phyloP scores from a whole-genome alignment of 108 stramenopile species.

The Parietichytrium sp. region DNA sequence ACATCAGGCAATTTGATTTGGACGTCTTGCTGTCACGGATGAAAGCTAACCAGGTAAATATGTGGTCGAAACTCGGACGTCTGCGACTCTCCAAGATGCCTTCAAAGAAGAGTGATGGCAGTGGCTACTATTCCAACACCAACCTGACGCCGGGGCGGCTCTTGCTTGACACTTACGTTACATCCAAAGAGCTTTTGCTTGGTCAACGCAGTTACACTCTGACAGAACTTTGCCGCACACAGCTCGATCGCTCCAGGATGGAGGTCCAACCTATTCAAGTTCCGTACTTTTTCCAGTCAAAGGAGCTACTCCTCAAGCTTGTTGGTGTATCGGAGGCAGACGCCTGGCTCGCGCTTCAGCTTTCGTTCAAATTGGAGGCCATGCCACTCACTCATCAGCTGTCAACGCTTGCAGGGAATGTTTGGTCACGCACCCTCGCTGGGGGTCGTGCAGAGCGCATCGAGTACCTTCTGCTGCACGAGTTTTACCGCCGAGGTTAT shows the following conservation, averaged over 20 bases:
- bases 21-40: conserved; percentile 88
- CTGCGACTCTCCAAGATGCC: conserved; percentile 76
- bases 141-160: conserved; percentile 83
- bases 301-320: conserved; percentile 72
- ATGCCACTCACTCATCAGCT: conserved; percentile 94
- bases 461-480: conserved; percentile 95
- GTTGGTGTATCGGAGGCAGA: conserved; percentile 83
- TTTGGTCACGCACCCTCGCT: conserved; percentile 89
- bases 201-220: conserved; percentile 90
- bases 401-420: conserved; percentile 90
- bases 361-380: conserved; percentile 89
- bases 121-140: conserved; percentile 41
- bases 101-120: conserved; percentile 74
- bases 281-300: conserved; percentile 72
- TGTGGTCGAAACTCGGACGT: conserved; percentile 91
- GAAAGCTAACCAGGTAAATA: conserved; percentile 74
- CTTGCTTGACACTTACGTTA: conserved; percentile 90
- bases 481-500: conserved; percentile 93
- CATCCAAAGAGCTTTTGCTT: conserved; percentile 85
- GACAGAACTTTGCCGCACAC: conserved; percentile 72
- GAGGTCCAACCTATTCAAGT: conserved; percentile 90
- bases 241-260: conserved; percentile 71
- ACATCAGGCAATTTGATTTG: conserved; percentile 92
- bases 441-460: conserved; percentile 98
- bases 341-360: conserved; percentile 84